Evolutionary conservation across 371 early-diverging fungal genomes (phyloP), one percentile per base, ranked within the genome.

Genomic region (Cokeromyces recurvatus): DNA sequence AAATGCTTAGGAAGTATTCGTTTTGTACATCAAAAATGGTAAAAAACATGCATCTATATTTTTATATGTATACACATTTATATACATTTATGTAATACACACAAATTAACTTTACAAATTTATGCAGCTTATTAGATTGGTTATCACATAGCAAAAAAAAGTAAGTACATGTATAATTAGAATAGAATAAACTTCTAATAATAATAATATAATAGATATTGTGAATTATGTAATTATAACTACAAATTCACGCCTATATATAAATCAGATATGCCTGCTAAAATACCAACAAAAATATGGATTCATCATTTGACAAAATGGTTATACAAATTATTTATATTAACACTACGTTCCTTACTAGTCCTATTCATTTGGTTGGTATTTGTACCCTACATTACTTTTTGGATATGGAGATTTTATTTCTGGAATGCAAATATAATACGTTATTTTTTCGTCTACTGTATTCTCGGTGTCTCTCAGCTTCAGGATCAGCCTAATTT

Each of bases 1-100:
- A 87, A 87, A 68, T 95, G 95, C 72, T 84, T 92, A 7, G 95
- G 95, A 15, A 89, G 89, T 59, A 95, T 95, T 68, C 80, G 80
- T 38, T 87, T 75, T 75, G 89, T 95, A 12, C 94, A 95, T 59
- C 90, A 94, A 62, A 80, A 81, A 46, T 92, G 93, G 86, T 84
- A 78, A 50, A 10, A 14, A 34, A n/a, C n/a, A n/a, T n/a, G n/a
- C n/a, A n/a, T n/a, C n/a, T n/a, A n/a, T n/a, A n/a, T n/a, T n/a
- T n/a, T n/a, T n/a, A n/a, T n/a, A n/a, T n/a, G n/a, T n/a, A n/a
- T n/a, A n/a, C n/a, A n/a, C n/a, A n/a, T n/a, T n/a, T n/a, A n/a
- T n/a, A n/a, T n/a, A n/a, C n/a, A n/a, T n/a, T n/a, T n/a, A n/a
- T n/a, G n/a, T n/a, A n/a, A n/a, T n/a, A n/a, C 11, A 43, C 14